A percentile compares a stretch with the other conserved stretches of the same genome.
Evolutionary conservation across 225 moss, liverwort and hornwort genomes (phyloP).

Genomic region (Takakia lepidozioides): DNA sequence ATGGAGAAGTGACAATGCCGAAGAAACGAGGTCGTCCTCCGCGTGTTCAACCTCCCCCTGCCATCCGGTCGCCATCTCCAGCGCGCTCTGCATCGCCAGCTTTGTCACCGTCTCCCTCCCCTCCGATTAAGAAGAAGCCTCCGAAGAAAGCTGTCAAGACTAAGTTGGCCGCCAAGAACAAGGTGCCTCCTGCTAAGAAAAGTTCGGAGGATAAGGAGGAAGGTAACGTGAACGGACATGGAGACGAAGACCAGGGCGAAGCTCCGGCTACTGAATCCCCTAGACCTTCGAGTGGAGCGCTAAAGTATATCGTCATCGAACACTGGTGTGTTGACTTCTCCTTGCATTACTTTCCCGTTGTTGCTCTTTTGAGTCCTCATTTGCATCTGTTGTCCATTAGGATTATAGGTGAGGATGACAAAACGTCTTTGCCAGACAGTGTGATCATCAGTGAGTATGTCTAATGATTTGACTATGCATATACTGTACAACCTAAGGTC

Average conservation of each 20-base stretch:
- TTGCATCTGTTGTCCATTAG: not conserved
- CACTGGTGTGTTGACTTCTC: conserved; percentile 21
- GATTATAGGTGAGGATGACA: no score
- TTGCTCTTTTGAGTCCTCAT: not conserved
- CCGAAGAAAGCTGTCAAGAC: conserved; percentile 7
- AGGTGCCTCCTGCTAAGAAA: conserved; percentile 3
- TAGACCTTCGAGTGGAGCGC: conserved; percentile 1
- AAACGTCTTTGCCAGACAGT: no score
- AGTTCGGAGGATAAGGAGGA: conserved; percentile 4
- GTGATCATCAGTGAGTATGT: no score
- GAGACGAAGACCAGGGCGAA: conserved; percentile 1
- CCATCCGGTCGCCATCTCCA: no score
- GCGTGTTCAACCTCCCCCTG: no score
- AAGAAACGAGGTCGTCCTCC: no score
- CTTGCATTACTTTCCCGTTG: not conserved
- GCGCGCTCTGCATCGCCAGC: not conserved
- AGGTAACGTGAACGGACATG: conserved; percentile 3
- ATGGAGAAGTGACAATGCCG: no score
- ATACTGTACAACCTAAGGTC: no score
- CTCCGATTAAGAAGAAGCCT: conserved; percentile 15
- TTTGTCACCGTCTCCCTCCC: conserved; percentile 3
- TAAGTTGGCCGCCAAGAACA: not conserved
- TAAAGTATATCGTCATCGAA: conserved; percentile 33
- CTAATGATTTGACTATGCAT: no score
- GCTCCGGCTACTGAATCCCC: conserved; percentile 9